phyloP scores from a whole-genome alignment of 352 stramenopile species.

The Saprolegnia diclina region DNA sequence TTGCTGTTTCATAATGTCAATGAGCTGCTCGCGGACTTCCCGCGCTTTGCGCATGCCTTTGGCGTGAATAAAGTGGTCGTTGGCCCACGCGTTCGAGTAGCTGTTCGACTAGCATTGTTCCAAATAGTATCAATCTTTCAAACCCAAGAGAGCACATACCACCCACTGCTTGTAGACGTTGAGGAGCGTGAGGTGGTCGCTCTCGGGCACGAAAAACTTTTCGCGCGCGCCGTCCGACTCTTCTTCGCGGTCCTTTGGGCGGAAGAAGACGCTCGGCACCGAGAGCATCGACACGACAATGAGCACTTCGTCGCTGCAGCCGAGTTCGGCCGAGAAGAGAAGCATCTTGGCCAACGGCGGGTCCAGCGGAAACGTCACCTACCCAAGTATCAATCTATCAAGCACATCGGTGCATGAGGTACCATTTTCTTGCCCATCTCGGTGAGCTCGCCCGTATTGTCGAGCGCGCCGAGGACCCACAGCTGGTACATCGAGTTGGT shows the following conservation, averaged over 20 bases:
- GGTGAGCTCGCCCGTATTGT: constrained; percentile 96
- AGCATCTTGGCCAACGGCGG: constrained; percentile 94
- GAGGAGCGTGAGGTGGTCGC: constrained; percentile 95
- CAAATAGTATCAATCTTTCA: constrained; percentile 24
- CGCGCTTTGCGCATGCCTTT: constrained; percentile 90
- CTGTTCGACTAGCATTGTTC: constrained; percentile 82
- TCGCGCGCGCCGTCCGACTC: constrained; percentile 96
- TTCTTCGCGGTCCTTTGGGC: constrained; percentile 95
- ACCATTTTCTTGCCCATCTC: constrained; percentile 95
- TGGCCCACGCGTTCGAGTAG: constrained; percentile 93
- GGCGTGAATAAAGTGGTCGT: constrained; percentile 96
- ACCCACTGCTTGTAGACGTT: constrained; percentile 93
- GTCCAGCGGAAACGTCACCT: constrained; percentile 95
- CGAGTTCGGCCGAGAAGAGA: constrained; percentile 90
- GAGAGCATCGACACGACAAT: constrained; percentile 97
- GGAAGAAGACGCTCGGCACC: constrained; percentile 96
- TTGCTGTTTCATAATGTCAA: constrained; percentile 99
- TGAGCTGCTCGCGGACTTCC: constrained; percentile 92
- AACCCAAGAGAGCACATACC: not conserved
- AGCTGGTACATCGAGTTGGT: constrained; percentile 98
- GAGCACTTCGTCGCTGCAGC: constrained; percentile 93
- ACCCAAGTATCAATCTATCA: not conserved
- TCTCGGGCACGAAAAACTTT: constrained; percentile 99
- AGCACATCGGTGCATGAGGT: no score
- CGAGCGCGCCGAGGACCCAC: constrained; percentile 96